phyloP scores from a whole-genome alignment of 768 basidiomycete species.

The Suillus clintonianus region DNA sequence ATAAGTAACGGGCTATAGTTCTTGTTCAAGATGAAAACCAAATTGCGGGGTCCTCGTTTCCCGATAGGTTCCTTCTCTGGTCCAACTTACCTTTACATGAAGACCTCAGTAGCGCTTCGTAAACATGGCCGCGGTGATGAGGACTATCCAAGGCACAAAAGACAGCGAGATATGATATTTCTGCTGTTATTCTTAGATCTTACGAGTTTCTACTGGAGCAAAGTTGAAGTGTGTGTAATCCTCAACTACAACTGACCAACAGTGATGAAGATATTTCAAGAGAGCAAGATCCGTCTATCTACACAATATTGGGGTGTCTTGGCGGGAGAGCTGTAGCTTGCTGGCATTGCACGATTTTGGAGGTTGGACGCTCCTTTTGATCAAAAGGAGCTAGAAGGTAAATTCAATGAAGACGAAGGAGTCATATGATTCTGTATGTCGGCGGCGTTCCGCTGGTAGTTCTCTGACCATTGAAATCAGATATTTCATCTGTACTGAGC shows the following conservation, averaged over 20 bases:
- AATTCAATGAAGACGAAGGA: conserved; percentile 9
- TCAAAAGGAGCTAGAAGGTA: neutral
- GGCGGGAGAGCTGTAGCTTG: neutral
- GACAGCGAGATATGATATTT: neutral
- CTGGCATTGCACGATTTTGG: conserved; percentile 9
- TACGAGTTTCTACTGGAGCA: neutral
- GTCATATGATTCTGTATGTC: conserved; percentile 3
- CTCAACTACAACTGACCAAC: neutral
- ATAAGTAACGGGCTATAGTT: neutral
- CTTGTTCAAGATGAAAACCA: neutral
- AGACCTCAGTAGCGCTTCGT: neutral
- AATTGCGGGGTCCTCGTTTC: neutral
- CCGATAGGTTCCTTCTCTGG: neutral
- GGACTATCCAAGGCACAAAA: neutral
- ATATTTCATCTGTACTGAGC: neutral
- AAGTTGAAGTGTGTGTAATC: no score
- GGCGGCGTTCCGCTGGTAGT: neutral
- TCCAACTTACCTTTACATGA: neutral
- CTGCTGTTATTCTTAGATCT: neutral
- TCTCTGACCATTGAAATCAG: neutral
- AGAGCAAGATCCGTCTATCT: neutral
- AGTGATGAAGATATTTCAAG: neutral
- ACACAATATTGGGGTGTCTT: no score
- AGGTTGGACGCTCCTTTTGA: neutral
- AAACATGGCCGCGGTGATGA: neutral